Evolutionary conservation across 2,329 filamentous ascomycete species (phyloP).

Genomic region (Phialophora chinensis): DNA sequence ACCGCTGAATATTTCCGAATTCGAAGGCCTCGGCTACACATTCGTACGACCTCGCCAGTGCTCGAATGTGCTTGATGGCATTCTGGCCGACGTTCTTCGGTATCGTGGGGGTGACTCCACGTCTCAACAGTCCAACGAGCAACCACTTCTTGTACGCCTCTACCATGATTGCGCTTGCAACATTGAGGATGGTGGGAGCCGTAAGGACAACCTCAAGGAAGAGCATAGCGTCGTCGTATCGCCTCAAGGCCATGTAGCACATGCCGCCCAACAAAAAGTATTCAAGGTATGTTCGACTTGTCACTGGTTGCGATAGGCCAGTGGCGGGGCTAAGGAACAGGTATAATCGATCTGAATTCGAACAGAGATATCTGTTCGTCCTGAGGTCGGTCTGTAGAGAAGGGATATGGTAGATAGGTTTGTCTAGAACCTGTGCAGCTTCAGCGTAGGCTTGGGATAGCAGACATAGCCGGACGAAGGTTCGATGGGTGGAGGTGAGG

Average conservation of each 20-base stretch:
- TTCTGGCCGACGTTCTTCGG: constrained; percentile 63
- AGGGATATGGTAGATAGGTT: constrained; percentile 52
- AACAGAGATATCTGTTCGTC: constrained; percentile 42
- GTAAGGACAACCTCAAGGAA: constrained; percentile 71
- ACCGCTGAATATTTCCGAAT: constrained; percentile 60
- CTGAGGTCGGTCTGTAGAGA: constrained; percentile 37
- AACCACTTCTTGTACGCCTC: constrained; percentile 94
- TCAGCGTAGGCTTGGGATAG: constrained; percentile 48
- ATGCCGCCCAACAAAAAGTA: constrained; percentile 71
- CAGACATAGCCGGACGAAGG: constrained; percentile 52
- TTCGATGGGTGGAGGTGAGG: constrained; percentile 52
- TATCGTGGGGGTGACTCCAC: constrained; percentile 63
- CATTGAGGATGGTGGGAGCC: constrained; percentile 67
- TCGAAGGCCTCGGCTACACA: constrained; percentile 73
- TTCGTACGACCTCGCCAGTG: constrained; percentile 72
- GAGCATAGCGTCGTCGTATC: constrained; percentile 67
- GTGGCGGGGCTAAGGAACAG: constrained; percentile 47
- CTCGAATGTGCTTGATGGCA: constrained; percentile 63
- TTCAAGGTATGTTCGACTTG: constrained; percentile 59
- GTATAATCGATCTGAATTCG: constrained; percentile 41
- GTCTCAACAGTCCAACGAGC: constrained; percentile 72
- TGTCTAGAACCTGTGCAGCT: constrained; percentile 51
- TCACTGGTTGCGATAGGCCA: constrained; percentile 49
- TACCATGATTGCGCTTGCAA: constrained; percentile 77
- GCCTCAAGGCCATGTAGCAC: constrained; percentile 64